Conservation (phyloP, 176 grass and related monocot species). For the Zoysia pacifica region DNA sequence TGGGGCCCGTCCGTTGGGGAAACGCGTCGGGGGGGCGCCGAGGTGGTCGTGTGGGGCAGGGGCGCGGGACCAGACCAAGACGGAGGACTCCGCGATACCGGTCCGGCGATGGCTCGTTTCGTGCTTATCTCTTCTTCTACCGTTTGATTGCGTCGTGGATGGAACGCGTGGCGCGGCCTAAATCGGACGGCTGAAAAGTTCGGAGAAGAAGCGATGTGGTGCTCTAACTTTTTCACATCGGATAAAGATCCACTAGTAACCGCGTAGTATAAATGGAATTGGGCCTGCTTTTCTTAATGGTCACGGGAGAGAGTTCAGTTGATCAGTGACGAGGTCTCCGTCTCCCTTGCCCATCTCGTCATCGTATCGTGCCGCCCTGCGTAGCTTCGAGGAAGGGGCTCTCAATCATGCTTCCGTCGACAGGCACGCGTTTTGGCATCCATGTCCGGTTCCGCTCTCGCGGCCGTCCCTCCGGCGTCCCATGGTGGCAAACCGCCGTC, state of each 20-base stretch:
- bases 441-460: background rate
- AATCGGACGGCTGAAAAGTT: background rate
- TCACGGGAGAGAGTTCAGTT: no score
- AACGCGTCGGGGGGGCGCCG: slow-evolving; percentile 29
- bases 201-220: no score
- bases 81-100: no score
- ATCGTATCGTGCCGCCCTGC: background rate
- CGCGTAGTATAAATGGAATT: no score
- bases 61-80: no score
- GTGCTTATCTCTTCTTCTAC: background rate
- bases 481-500: background rate
- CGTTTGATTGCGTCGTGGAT: background rate
- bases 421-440: background rate
- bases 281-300: no score
- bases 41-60: background rate
- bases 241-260: no score
- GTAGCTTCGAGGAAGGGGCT: slow-evolving; percentile 6
- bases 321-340: no score
- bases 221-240: no score
- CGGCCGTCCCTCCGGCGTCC: background rate
- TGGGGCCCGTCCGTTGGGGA: background rate
- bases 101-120: background rate
- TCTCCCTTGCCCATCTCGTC: no score
- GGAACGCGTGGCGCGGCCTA: background rate
- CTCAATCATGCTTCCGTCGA: slow-evolving; percentile 7